phyloP scores from a whole-genome alignment of 352 stramenopile genomes.

The Thraustotheca clavata region DNA sequence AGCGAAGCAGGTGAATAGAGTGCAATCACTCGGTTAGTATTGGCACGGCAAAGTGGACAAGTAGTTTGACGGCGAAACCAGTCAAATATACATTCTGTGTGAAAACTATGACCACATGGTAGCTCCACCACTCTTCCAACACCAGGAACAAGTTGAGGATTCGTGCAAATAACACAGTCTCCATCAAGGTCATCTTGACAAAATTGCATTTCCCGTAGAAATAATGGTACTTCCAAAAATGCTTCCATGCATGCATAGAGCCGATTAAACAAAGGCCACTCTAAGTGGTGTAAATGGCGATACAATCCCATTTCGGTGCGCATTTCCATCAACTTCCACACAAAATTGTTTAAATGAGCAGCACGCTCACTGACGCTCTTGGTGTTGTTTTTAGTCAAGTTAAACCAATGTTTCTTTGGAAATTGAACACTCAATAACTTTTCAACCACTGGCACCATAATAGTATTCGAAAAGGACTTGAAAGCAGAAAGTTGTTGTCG shows the following conservation, averaged over 20 bases:
- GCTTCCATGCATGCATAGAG: neutral
- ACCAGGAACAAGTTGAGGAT: neutral
- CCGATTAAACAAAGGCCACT: neutral
- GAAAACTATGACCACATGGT: neutral
- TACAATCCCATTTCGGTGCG: neutral
- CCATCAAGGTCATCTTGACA: neutral
- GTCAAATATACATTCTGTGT: neutral
- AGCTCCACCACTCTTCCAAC: neutral
- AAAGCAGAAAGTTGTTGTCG: neutral
- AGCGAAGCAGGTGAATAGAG: neutral
- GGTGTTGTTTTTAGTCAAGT: neutral
- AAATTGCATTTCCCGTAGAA: neutral
- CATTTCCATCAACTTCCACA: slow-evolving; percentile 1
- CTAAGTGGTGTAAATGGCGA: neutral
- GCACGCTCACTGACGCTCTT: neutral
- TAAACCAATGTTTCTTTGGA: neutral
- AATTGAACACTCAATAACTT: neutral
- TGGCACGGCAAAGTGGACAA: neutral
- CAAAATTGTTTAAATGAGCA: neutral
- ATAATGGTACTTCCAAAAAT: neutral
- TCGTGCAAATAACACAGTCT: neutral
- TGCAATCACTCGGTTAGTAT: neutral
- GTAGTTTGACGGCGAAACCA: neutral
- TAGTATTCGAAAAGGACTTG: neutral
- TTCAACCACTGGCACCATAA: slow-evolving; percentile 2